Evolutionary conservation across 257 asterid species (phyloP).

Genomic region (Coffea canephora): DNA sequence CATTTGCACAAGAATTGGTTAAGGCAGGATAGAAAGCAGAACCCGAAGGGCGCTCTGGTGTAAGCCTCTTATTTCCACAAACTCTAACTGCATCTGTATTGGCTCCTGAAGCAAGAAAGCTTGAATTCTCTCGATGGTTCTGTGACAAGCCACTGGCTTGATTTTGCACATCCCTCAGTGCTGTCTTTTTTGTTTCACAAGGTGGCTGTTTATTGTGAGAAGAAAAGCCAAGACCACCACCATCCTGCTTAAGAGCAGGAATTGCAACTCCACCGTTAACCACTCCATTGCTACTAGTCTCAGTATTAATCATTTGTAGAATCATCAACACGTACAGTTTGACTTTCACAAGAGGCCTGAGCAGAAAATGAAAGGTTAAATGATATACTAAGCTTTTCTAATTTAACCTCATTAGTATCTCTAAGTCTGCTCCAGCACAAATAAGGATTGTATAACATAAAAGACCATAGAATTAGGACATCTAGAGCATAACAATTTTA

Average conservation of each 20-base stretch:
- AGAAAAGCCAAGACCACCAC: constrained; percentile 27
- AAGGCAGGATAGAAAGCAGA: constrained; percentile 47
- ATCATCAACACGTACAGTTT: constrained; percentile 22
- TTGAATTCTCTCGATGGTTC: constrained; percentile 47
- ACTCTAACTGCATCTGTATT: constrained; percentile 57
- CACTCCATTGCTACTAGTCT: constrained; percentile 35
- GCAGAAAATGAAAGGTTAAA: constrained; percentile 8
- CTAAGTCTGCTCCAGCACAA: neutral
- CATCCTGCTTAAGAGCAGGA: constrained; percentile 18
- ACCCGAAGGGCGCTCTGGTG: constrained; percentile 72
- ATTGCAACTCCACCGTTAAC: constrained; percentile 24
- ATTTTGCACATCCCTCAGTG: constrained; percentile 87
- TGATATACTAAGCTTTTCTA: neutral
- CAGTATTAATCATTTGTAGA: constrained; percentile 56
- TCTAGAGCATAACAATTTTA: neutral
- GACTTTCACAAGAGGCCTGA: constrained; percentile 23
- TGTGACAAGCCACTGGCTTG: constrained; percentile 44
- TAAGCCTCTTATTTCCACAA: constrained; percentile 70
- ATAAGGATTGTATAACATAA: neutral
- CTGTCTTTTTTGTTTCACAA: constrained; percentile 53
- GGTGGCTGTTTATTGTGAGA: constrained; percentile 55
- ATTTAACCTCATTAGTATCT: neutral
- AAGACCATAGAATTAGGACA: neutral
- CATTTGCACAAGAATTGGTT: constrained; percentile 53
- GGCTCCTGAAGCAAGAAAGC: constrained; percentile 44